Evolutionary conservation across 2,329 filamentous ascomycete genomes (phyloP).

Genomic region (Pseudocercospora crystallina): DNA sequence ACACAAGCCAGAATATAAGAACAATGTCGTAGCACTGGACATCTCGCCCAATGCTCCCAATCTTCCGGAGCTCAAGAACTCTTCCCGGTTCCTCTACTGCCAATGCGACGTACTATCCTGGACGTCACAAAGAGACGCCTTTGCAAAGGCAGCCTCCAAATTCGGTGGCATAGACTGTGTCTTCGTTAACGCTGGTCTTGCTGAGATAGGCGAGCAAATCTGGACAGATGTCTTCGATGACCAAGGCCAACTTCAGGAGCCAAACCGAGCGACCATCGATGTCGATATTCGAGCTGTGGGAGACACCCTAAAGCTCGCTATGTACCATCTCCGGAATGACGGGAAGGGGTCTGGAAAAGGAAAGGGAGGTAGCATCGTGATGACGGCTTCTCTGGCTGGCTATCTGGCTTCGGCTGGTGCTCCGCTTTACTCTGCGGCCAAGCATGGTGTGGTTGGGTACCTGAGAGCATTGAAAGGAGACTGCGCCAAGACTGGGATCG

Average conservation of each 20-base stretch:
- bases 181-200: constrained; percentile 52
- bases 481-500: constrained; percentile 46
- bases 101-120: constrained; percentile 49
- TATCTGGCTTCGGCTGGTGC: constrained; percentile 51
- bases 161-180: constrained; percentile 49
- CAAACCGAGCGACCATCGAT: constrained; percentile 46
- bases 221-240: constrained; percentile 47
- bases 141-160: constrained; percentile 41
- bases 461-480: constrained; percentile 53
- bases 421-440: constrained; percentile 51
- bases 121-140: constrained; percentile 46
- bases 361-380: constrained; percentile 46
- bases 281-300: constrained; percentile 50
- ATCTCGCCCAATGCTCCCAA: constrained; percentile 19
- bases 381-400: constrained; percentile 51
- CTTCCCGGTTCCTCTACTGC: constrained; percentile 31
- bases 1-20: constrained; percentile 26
- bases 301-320: constrained; percentile 50
- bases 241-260: constrained; percentile 45
- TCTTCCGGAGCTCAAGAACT: constrained; percentile 22
- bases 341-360: constrained; percentile 30
- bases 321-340: constrained; percentile 46
- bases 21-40: constrained; percentile 33
- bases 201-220: constrained; percentile 51
- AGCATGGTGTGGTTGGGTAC: constrained; percentile 53